phyloP scores from a whole-genome alignment of 805 yeast species.

The Candida cerambycidarum region DNA sequence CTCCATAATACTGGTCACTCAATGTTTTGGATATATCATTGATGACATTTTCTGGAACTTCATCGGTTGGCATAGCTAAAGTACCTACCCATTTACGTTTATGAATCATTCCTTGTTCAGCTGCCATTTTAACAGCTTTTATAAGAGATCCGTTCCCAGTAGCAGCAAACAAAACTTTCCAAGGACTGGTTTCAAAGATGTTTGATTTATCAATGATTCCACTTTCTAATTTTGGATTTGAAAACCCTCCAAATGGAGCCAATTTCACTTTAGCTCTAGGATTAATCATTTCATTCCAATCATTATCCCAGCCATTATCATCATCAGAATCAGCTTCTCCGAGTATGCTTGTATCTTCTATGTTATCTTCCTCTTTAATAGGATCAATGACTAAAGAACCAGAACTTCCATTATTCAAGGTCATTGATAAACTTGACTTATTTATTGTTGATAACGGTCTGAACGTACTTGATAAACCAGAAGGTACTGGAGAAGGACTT shows the following conservation, averaged over 20 bases:
- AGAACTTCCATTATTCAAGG: constrained; percentile 26
- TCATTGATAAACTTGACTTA: constrained; percentile 14
- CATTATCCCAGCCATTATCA: constrained; percentile 22
- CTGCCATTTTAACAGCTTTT: constrained; percentile 74
- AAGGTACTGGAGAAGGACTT: constrained; percentile 1
- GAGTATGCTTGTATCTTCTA: neutral
- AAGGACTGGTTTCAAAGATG: constrained; percentile 60
- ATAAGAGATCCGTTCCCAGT: constrained; percentile 87
- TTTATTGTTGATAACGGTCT: constrained; percentile 7
- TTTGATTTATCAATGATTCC: constrained; percentile 43
- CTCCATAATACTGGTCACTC: constrained; percentile 50
- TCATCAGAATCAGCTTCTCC: constrained; percentile 11
- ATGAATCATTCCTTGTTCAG: constrained; percentile 32
- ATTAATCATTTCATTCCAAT: constrained; percentile 27
- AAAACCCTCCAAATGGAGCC: constrained; percentile 74
- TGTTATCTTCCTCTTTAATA: constrained; percentile 16
- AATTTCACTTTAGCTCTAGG: constrained; percentile 35
- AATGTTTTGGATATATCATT: constrained; percentile 51
- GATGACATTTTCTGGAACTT: constrained; percentile 58
- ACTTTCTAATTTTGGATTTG: constrained; percentile 55
- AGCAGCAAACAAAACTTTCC: constrained; percentile 67
- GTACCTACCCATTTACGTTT: constrained; percentile 81
- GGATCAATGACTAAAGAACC: constrained; percentile 30
- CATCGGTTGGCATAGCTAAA: constrained; percentile 87
- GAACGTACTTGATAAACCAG: neutral